Base-by-base conservation (phyloP, 495 filamentous ascomycete species). In the Tirmania nivea region DNA sequence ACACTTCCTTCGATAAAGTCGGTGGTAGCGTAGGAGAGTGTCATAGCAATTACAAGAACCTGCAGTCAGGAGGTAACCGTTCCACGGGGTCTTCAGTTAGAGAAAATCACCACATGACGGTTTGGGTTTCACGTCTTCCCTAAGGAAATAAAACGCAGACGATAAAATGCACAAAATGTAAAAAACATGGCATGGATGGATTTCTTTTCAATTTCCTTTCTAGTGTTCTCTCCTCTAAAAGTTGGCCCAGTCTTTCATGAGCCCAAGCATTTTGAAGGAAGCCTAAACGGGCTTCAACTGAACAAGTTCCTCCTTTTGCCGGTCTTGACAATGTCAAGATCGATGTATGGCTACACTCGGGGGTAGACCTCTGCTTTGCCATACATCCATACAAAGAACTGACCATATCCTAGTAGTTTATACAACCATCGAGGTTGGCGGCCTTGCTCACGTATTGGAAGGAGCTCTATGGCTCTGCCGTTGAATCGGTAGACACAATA, bases 1-100 rank as follows among this genome's bases (percentile, higher is more conserved):
- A 86, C 81, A 51, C 78, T 79, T 45, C 79, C 82, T 68, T 86
- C 82, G 60, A 84, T 78, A 59, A 76, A 86, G 57, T 83, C 80
- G 53, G 75, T 65, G 56, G 84, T 83, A 55, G 76, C 80, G 60
- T 81, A 86, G 53, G 80, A 83, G 39, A 85, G 69, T 25, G 73
- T 77, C 81, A 85, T 86, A 55, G 80, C 83, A 50, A 81, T 68
- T 36, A 82, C 69, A n/a, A 87, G 72, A 50, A 87, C 78, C 76
- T 83, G 60, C 35, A 60, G 19, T 14, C 42, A 47, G 19, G 19
- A 14, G 42, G 9, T 14, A n/a, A n/a, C 14, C 14, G 14, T 47
- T 47, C 19, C 19, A 19, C 42, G 42, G 42, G 19, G 14, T 14
- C 42, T n/a, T n/a, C 42, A 19, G 14, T 19, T 6, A 19, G 19